Evolutionary conservation across 208 protist species (phyloP).

Genomic region (Leishmania gerbilli): DNA sequence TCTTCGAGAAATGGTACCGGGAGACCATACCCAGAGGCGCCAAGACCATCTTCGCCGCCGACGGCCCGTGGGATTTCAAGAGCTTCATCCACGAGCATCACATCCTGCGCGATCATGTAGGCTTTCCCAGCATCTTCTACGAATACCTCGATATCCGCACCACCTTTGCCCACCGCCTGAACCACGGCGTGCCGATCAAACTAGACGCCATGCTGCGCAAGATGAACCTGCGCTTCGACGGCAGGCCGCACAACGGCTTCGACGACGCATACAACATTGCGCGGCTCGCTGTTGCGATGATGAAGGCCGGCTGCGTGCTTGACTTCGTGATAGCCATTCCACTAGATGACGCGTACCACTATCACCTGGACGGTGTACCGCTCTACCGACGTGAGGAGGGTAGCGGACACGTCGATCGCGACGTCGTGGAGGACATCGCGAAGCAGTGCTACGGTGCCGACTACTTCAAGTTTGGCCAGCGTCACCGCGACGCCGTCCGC

Average conservation of each 20-base stretch:
- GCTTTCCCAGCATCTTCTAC: conserved; percentile 82
- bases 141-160: conserved; percentile 91
- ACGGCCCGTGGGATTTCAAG: conserved; percentile 90
- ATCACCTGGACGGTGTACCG: conserved; percentile 58
- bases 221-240: conserved; percentile 80
- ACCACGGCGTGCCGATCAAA: conserved; percentile 67
- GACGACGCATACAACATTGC: conserved; percentile 93
- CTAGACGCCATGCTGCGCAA: conserved; percentile 77
- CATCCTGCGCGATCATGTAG: conserved; percentile 76
- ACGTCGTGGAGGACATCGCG: conserved; percentile 88
- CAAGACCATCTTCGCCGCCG: conserved; percentile 82
- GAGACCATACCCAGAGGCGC: conserved; percentile 68
- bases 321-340: conserved; percentile 81
- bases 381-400: conserved; percentile 84
- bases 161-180: conserved; percentile 79
- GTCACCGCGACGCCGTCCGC: conserved; percentile 49
- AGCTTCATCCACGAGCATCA: conserved; percentile 82
- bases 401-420: conserved; percentile 71
- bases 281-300: conserved; percentile 82
- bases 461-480: conserved; percentile 80
- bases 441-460: conserved; percentile 76
- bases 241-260: conserved; percentile 87
- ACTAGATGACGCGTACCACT: conserved; percentile 67
- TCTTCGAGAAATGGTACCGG: conserved; percentile 81
- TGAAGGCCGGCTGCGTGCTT: conserved; percentile 79